Percentiles rank a stretch among this genome's conserved stretches.
Conservation (phyloP, 257 asterid species). For the Plantago ovata region DNA sequence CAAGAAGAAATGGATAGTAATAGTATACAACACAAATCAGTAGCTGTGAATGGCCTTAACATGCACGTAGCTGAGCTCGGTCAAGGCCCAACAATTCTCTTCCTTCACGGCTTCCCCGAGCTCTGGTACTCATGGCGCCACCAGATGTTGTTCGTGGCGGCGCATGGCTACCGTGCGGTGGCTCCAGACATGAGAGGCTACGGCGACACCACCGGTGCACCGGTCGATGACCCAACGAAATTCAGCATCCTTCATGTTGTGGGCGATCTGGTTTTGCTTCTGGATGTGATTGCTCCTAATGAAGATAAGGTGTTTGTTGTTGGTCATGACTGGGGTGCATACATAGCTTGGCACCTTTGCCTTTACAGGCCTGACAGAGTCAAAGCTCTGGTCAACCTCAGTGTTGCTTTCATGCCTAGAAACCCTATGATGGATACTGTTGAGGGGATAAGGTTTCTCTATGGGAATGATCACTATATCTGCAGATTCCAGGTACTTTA, state of each 20-base stretch:
- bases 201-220: slow-evolving; percentile 74
- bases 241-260: slow-evolving; percentile 50
- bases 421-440: slow-evolving; percentile 34
- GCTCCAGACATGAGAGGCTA: slow-evolving; percentile 80
- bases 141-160: slow-evolving; percentile 66
- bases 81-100: slow-evolving; percentile 65
- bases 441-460: slow-evolving; percentile 22
- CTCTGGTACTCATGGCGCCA: too few relatives aligned
- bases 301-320: slow-evolving; percentile 68
- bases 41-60: slow-evolving; percentile 59
- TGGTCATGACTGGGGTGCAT: slow-evolving; percentile 88
- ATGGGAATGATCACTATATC: slow-evolving; percentile 63
- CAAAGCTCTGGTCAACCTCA: slow-evolving; percentile 51
- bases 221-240: slow-evolving; percentile 44
- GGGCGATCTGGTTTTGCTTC: slow-evolving; percentile 59
- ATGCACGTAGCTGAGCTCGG: slow-evolving; percentile 77
- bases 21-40: too few relatives aligned
- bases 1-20: too few relatives aligned
- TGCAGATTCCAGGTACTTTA: slow-evolving; percentile 62
- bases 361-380: slow-evolving; percentile 64
- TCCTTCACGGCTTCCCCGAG: slow-evolving; percentile 84
- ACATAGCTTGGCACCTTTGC: slow-evolving; percentile 58
- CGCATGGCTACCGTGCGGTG: slow-evolving; percentile 57
- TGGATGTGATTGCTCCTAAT: slow-evolving; percentile 41
- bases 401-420: slow-evolving; percentile 47